Evolutionary conservation across 148 eudicot genomes (phyloP).

Genomic region (Rhododendron mucronatum): DNA sequence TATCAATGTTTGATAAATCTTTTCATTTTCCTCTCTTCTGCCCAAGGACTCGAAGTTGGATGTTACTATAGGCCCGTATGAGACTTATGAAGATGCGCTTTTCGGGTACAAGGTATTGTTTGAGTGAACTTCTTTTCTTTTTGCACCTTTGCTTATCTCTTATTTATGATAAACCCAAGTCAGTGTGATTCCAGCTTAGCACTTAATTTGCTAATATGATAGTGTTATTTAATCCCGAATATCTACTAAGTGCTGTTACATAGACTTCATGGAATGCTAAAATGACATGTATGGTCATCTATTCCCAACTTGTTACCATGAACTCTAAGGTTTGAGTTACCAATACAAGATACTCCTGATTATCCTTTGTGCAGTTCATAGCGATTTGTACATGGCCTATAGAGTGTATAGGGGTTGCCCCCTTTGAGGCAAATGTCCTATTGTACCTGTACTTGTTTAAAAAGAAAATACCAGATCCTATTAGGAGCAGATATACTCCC

Average conservation of each 20-base stretch:
- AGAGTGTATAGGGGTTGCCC: not conserved
- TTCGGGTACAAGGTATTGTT: slow-evolving; percentile 88
- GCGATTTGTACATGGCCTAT: not conserved
- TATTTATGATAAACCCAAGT: not conserved
- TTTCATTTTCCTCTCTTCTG: not conserved
- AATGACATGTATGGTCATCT: not conserved
- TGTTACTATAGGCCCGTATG: slow-evolving; percentile 68
- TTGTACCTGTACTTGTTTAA: not conserved
- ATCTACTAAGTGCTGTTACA: not conserved
- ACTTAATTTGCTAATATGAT: not conserved
- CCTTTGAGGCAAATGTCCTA: not conserved
- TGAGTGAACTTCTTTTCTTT: not conserved
- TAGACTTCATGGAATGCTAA: not conserved
- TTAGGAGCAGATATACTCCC: not conserved
- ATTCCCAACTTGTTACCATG: not conserved
- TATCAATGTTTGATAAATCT: not conserved
- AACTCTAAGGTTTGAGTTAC: not conserved
- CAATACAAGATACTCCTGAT: not conserved
- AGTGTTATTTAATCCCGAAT: not conserved
- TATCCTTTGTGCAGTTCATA: not conserved
- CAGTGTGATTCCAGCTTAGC: not conserved
- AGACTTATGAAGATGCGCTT: slow-evolving; percentile 63
- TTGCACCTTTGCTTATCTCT: not conserved
- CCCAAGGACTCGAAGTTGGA: slow-evolving; percentile 71
- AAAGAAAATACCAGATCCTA: not conserved